Evolutionary conservation across 2,329 filamentous ascomycete genomes (phyloP), one percentile per base, ranked within the genome.

Genomic region (Exophiala sp.): DNA sequence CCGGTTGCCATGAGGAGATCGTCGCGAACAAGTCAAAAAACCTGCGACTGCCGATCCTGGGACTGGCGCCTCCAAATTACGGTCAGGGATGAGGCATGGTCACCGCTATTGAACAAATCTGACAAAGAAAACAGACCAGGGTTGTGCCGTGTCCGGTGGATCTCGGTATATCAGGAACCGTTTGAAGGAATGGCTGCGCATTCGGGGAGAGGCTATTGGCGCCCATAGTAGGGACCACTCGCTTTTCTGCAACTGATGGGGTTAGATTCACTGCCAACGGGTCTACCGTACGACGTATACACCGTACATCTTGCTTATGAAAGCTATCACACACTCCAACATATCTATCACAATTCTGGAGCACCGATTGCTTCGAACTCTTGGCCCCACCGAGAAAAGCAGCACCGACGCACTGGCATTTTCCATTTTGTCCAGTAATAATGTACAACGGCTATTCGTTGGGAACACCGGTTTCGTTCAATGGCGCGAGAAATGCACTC

Each of bases 281-380:
- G 24, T 29, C 24, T 29, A 29, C 24, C 24, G 24, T 29, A 29
- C 24, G 24, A 29, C 24, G 5, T 29, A 29, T 29, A 29, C 35
- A 50, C 46, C 35, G 29, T 42, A n/a, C 34, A 10, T 48, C 38
- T 41, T 54, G 52, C 52, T 54, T 54, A 54, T 54, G 52, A 54
- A 54, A 54, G 46, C 52, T 49, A 50, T 47, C 52, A 47, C 35
- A 47, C 35, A 12, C 50, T 47, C 52, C 52, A 47, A 54, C 16
- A 20, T 24, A 9, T 21, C 3, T 9, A 12, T n/a, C 40, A 42
- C 14, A 11, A 10, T 16, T 38, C 35, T 41, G 7, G 32, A 47
- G 34, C 33, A 24, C 20, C 18, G 32, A 43, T 18, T 36, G 50
- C 33, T 21, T 47, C 43, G 21, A 54, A 47, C 20, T 21, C 42